Conservation (phyloP, 1,284 basidiomycete species). For the Trichosporon ovoides region DNA sequence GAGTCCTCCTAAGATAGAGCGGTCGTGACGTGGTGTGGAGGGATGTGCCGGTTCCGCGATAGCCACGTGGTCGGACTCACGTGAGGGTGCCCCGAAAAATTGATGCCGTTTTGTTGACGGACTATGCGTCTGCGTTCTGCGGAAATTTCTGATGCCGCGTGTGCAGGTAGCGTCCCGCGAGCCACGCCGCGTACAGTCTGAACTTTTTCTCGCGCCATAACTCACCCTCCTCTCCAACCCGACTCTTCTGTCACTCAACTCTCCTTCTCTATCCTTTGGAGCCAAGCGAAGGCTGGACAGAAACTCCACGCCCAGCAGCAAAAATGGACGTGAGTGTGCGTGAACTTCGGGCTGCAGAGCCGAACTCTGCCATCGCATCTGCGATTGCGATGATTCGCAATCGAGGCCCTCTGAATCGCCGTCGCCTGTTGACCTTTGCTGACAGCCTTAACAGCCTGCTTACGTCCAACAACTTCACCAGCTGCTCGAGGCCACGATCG, state of each 20-base stretch:
- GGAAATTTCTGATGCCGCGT: slow-evolving; percentile 7
- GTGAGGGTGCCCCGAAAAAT: neutral
- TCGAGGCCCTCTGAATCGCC: neutral
- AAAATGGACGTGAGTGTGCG: slow-evolving; percentile 24
- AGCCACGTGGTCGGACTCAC: neutral
- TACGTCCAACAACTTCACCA: slow-evolving; percentile 66
- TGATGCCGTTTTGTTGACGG: neutral
- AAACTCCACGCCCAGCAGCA: slow-evolving; percentile 4
- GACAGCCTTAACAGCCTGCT: slow-evolving; percentile 16
- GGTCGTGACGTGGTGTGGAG: neutral
- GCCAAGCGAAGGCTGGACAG: slow-evolving; percentile 1
- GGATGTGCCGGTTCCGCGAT: neutral
- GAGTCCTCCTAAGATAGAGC: no score
- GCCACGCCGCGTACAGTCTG: slow-evolving; percentile 1
- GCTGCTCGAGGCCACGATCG: slow-evolving; percentile 75
- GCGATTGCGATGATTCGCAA: neutral
- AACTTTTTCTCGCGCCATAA: slow-evolving; percentile 15
- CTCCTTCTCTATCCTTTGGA: slow-evolving; percentile 9
- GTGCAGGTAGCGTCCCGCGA: slow-evolving; percentile 1
- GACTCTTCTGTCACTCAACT: slow-evolving; percentile 3
- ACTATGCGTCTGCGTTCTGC: neutral
- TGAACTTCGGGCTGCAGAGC: neutral
- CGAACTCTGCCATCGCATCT: neutral
- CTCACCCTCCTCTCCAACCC: slow-evolving; percentile 2
- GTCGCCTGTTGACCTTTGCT: neutral